phyloP scores from a whole-genome alignment of 129 eudicot species.

The Chrysanthemum seticuspe region DNA sequence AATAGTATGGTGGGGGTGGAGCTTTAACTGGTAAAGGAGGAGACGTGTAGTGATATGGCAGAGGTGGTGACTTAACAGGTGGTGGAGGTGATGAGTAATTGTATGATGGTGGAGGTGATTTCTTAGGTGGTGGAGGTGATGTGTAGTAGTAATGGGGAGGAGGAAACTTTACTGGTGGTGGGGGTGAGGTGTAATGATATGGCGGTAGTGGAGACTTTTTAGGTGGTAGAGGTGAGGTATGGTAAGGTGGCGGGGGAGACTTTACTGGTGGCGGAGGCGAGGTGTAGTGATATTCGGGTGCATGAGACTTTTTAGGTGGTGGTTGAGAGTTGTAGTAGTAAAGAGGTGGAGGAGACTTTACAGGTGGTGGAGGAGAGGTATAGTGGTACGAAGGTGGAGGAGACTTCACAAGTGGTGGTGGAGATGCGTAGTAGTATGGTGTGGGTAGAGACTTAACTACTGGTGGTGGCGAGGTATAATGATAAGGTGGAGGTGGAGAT shows the following conservation, averaged over 20 bases:
- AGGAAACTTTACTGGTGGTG: background rate
- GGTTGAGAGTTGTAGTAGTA: background rate
- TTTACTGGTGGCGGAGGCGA: conserved; percentile 6
- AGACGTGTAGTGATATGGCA: background rate
- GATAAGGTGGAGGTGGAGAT: conserved; percentile 27
- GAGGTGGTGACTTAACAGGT: background rate
- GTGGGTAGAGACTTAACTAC: conserved; percentile 18
- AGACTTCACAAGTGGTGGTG: conserved; percentile 14
- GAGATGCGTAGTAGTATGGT: conserved; percentile 20
- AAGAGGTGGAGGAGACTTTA: background rate
- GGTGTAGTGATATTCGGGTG: conserved; percentile 22
- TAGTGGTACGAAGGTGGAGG: conserved; percentile 30
- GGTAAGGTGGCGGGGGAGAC: background rate
- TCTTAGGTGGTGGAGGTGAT: too few relatives aligned
- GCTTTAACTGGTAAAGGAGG: too few relatives aligned
- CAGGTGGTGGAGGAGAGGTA: conserved; percentile 24
- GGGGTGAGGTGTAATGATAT: conserved; percentile 25
- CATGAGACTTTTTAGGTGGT: too few relatives aligned
- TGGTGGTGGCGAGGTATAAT: conserved; percentile 32
- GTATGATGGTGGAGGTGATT: conserved; percentile 14
- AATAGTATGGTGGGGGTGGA: too few relatives aligned
- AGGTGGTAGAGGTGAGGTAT: conserved; percentile 4
- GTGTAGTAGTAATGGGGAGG: background rate
- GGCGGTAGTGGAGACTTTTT: conserved; percentile 28
- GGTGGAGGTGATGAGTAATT: conserved; percentile 30